Evolutionary conservation across 2,329 filamentous ascomycete genomes (phyloP).

Genomic region (Amylocarpus encephaloides): DNA sequence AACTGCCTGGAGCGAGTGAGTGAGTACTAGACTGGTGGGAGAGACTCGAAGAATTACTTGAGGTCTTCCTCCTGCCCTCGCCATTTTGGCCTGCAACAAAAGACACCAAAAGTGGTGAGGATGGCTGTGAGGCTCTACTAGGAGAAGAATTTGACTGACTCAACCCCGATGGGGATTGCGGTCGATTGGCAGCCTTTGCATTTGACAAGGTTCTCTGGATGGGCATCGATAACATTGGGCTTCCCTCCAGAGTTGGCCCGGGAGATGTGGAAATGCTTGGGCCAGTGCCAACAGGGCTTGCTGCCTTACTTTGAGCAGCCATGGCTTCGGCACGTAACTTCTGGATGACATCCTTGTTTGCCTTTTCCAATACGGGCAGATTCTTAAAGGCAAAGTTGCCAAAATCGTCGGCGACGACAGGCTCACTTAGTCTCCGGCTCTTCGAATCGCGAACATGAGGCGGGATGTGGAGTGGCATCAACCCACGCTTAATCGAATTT

Average conservation of each 20-base stretch:
- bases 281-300: conserved; percentile 14
- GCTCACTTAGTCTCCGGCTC: conserved; percentile 83
- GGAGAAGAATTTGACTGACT: conserved; percentile 82
- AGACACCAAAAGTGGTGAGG: conserved; percentile 89
- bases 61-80: conserved; percentile 80
- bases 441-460: conserved; percentile 91
- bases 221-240: conserved; percentile 72
- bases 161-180: conserved; percentile 77
- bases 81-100: conserved; percentile 80
- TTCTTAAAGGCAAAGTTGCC: conserved; percentile 97
- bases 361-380: conserved; percentile 89
- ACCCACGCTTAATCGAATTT: conserved; percentile 77
- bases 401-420: conserved; percentile 84
- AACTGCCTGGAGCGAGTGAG: conserved; percentile 62
- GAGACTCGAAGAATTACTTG: conserved; percentile 77
- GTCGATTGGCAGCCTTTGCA: conserved; percentile 69
- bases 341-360: conserved; percentile 97
- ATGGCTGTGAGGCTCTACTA: conserved; percentile 75
- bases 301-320: conserved; percentile 53
- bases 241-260: conserved; percentile 70
- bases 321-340: conserved; percentile 89
- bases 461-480: conserved; percentile 95
- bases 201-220: conserved; percentile 78
- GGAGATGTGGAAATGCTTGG: conserved; percentile 43
- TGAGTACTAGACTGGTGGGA: conserved; percentile 71